phyloP scores from a whole-genome alignment of 805 yeast genomes.

The Scheffersomyces lignosus region DNA sequence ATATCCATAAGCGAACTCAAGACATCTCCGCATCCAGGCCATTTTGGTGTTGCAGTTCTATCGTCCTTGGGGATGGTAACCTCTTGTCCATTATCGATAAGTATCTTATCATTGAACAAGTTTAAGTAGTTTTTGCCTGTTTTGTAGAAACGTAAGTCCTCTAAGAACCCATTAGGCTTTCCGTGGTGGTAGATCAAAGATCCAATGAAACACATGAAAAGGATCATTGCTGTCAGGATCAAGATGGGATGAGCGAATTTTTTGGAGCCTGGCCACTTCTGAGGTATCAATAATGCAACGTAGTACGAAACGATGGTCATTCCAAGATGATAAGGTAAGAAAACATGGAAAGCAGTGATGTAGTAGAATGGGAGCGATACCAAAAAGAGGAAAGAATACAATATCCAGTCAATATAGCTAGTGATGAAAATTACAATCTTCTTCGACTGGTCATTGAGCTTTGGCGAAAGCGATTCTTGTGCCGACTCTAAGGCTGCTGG shows the following conservation, averaged over 20 bases:
- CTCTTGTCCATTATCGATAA: conserved; percentile 28
- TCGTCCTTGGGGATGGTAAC: conserved; percentile 12
- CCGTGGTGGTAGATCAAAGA: conserved; percentile 48
- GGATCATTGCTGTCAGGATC: conserved; percentile 61
- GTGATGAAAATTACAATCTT: conserved; percentile 36
- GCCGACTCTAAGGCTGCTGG: no score
- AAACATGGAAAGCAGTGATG: conserved; percentile 45
- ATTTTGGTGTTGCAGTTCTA: conserved; percentile 35
- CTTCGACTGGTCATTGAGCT: conserved; percentile 11
- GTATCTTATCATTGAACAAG: conserved; percentile 46
- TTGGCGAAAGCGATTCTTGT: conserved; percentile 6
- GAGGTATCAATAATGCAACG: conserved; percentile 47
- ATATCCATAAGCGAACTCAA: conserved; percentile 71
- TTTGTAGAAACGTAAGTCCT: conserved; percentile 54
- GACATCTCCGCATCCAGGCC: conserved; percentile 85
- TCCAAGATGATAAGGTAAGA: conserved; percentile 62
- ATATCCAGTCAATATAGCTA: conserved; percentile 54
- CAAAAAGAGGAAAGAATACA: conserved; percentile 48
- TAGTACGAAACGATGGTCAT: conserved; percentile 59
- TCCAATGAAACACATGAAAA: conserved; percentile 61
- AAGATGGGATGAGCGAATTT: conserved; percentile 70
- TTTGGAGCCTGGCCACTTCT: conserved; percentile 44
- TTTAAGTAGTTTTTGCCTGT: conserved; percentile 68
- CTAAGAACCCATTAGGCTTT: conserved; percentile 49
- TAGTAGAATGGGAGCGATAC: conserved; percentile 64